A percentile compares a stretch with the other conserved stretches of the same genome.
Conservation (phyloP, 306 rosid genomes). For the Inga laurina region DNA sequence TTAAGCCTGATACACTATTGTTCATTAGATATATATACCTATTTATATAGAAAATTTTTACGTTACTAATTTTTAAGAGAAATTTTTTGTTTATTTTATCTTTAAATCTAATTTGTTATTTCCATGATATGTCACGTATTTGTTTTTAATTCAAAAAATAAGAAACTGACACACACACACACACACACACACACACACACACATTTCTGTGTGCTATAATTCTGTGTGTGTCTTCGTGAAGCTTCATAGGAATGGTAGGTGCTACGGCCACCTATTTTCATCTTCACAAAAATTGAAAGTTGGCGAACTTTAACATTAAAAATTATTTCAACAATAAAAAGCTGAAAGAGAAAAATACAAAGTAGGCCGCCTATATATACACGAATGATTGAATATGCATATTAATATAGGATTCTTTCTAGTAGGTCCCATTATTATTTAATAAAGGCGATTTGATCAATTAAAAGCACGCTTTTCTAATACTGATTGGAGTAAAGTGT, state of each 20-base stretch:
- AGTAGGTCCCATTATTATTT: background rate
- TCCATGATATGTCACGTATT: background rate
- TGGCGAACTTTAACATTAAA: background rate
- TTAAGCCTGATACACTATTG: background rate
- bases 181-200: too few relatives aligned
- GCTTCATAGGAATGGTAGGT: slow-evolving; percentile 1
- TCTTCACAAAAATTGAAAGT: background rate
- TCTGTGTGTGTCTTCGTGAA: background rate
- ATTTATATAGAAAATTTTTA: too few relatives aligned
- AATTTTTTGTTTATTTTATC: background rate
- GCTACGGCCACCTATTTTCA: background rate
- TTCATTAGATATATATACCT: too few relatives aligned
- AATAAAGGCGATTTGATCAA: background rate
- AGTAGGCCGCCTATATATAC: background rate
- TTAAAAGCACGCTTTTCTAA: too few relatives aligned
- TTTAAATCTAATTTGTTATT: background rate
- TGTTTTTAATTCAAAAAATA: background rate
- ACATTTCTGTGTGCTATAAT: too few relatives aligned
- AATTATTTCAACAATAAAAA: background rate
- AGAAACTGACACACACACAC: too few relatives aligned
- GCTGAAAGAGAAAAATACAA: background rate
- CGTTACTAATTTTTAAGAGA: background rate
- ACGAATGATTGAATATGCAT: slow-evolving; percentile 2
- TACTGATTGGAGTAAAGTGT: too few relatives aligned
- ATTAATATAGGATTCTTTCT: slow-evolving; percentile 4